Base-by-base conservation (phyloP, 1,284 basidiomycete genomes). In the Erythrobasidium hasegawianum region DNA sequence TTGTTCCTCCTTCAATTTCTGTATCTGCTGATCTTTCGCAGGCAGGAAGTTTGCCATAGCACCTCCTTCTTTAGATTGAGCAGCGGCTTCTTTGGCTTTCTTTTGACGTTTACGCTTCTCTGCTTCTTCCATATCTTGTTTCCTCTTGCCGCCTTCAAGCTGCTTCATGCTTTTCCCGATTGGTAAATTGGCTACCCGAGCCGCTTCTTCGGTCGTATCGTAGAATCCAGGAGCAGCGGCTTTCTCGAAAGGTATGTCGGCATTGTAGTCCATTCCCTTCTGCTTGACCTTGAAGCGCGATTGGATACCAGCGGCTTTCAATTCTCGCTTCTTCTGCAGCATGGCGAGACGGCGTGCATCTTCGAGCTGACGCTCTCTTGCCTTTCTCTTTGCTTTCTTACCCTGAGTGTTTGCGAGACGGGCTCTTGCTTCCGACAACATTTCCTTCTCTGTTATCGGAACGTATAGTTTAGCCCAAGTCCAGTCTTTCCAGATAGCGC, bases 351-450 rank as follows among this genome's bases (percentile, higher is more conserved):
- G 84, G 58, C 95, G 83, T 0, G 96, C 95, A 77, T 98, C 96
- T 75, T 98, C 96, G 56, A 98, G 80, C 75, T 96, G 92, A 70
- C 93, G 86, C 77, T 98, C 96, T 59, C 96, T 85, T 13, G 93
- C 96, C 80, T 98, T 98, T 72, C 96, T 87, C 79, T 98, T 98
- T 1, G 96, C 96, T 79, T 99, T 98, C 79, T 99, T 99, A 29
- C 96, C 96, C 78, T 99, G 96, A 0, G 96, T 99, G 76, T 99
- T 99, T 57, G 96, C 96, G 49, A 99, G 82, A 80, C 96, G 87
- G 8, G 96, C 96, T 73, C 96, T 87, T 56, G 96, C 96, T 78
- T 99, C 96, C 5, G 94, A 97, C 71, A 99, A 82, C 96, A 99
- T 98, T 78, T 98, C 96, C 86, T 98, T 98, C 79, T 98, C 96